These are phyloP conservation scores for Talaromyces sp. DNA, from an alignment of 2,329 filamentous ascomycete species.

Conservation along the genomic window DNA sequence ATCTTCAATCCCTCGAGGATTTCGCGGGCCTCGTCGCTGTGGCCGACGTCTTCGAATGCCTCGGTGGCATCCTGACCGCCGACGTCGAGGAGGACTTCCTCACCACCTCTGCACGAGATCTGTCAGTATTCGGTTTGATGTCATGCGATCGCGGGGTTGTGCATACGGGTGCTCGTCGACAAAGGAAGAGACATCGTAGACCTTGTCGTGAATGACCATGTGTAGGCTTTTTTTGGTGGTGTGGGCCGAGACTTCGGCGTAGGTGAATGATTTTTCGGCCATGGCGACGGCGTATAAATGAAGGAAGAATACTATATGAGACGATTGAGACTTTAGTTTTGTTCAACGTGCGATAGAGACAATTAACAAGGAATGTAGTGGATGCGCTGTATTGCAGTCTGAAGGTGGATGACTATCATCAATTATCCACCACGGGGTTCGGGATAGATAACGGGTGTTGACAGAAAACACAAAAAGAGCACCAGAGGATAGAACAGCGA, in stretches of 20 bases:
- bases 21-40: conserved; percentile 97
- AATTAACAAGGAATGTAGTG: neutral
- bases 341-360: neutral
- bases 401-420: neutral
- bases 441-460: neutral
- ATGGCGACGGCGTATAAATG: conserved; percentile 36
- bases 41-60: conserved; percentile 98
- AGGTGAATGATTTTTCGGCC: conserved; percentile 64
- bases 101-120: conserved; percentile 70
- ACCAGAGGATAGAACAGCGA: too few species aligned
- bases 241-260: conserved; percentile 78
- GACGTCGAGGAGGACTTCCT: conserved; percentile 96
- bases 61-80: conserved; percentile 94
- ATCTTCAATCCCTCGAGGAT: conserved; percentile 75
- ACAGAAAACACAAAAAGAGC: neutral
- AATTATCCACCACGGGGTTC: neutral
- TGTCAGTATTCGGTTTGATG: neutral
- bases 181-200: conserved; percentile 87
- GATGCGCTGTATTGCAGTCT: neutral
- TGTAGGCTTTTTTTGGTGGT: conserved; percentile 89
- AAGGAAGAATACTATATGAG: neutral
- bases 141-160: neutral
- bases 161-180: conserved; percentile 93
- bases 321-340: neutral
- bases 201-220: conserved; percentile 91